A percentile compares a stretch with the other conserved stretches of the same genome.
phyloP scores from a whole-genome alignment of 1,284 basidiomycete species.

The Sporisorium scitamineum region DNA sequence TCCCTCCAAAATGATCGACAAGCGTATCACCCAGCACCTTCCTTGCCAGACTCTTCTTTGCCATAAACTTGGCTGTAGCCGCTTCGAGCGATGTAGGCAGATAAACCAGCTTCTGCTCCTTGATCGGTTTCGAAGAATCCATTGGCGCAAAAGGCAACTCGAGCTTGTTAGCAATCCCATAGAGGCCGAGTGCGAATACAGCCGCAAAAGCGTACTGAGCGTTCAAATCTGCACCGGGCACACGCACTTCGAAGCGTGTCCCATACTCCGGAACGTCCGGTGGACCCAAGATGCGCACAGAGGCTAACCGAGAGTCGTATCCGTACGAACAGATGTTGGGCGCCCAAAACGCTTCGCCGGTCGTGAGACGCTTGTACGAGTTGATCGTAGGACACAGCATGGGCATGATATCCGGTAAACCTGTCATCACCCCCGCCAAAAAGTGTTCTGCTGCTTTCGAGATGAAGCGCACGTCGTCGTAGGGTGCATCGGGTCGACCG shows the following conservation, averaged over 20 bases:
- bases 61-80: conserved; percentile 84
- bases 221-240: conserved; percentile 97
- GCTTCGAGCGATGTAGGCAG: conserved; percentile 80
- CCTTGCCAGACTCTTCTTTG: conserved; percentile 80
- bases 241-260: conserved; percentile 87
- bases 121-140: conserved; percentile 30
- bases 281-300: conserved; percentile 88
- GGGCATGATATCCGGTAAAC: conserved; percentile 79
- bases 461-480: conserved; percentile 84
- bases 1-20: conserved; percentile 92
- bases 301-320: conserved; percentile 92
- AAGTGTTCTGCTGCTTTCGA: conserved; percentile 90
- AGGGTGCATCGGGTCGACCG: conserved; percentile 77
- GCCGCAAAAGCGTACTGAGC: conserved; percentile 88
- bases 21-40: conserved; percentile 88
- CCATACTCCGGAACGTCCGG: conserved; percentile 83
- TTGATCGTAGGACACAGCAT: conserved; percentile 89
- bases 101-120: conserved; percentile 60
- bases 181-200: conserved; percentile 85
- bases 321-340: conserved; percentile 90
- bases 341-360: conserved; percentile 93
- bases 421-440: conserved; percentile 88
- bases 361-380: conserved; percentile 95
- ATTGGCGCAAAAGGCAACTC: conserved; percentile 80
- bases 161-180: conserved; percentile 85